Evolutionary conservation across 345 rosid genomes (phyloP), one percentile per base, ranked within the genome.

Genomic region (Excoecaria cochinchinensis): DNA sequence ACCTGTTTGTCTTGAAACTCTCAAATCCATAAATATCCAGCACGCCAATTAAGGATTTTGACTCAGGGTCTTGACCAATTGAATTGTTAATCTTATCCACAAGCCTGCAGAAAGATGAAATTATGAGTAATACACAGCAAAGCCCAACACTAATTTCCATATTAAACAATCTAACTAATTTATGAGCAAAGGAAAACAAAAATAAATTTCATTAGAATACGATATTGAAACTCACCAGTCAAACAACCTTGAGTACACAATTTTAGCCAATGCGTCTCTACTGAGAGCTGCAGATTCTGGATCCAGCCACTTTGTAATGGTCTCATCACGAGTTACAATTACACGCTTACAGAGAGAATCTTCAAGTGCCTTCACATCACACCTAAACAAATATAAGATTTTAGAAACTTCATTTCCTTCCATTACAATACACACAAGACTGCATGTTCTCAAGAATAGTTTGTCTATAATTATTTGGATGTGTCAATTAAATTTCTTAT

Each of bases 1-100:
- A 95, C 99, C 99, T 95, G 92, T 95, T 95, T 85, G 97, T 93
- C 91, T 95, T 91, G 94, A 95, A 95, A 90, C 98, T 95, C 90
- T 95, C 99, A 80, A 95, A 95, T 78, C 99, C 99, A 87, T 95
- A 95, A 55, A 95, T 95, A 90, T 95, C 99, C 80, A 95, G 90
- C 79, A 95, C 99, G 22, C 98, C 99, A 63, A 95, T 95, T 74
- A 95, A 86, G 85, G 71, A 87, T 87, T 90, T 93, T 36, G 98
- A 93, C 13, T 90, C 82, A 77, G 94, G 95, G 80, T 95, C 99
- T 84, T 95, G 99, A 77, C 99, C 99, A 76, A 95, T 95, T 58
- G 97, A 90, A 82, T 78, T 89, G 62, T 95, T 95, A 70, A 95
- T 95, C 79, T 87, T 95, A 78, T 93, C 93, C 64, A 95, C 99